phyloP scores from a whole-genome alignment of 306 rosid species.

The Begonia peltatifolia region DNA sequence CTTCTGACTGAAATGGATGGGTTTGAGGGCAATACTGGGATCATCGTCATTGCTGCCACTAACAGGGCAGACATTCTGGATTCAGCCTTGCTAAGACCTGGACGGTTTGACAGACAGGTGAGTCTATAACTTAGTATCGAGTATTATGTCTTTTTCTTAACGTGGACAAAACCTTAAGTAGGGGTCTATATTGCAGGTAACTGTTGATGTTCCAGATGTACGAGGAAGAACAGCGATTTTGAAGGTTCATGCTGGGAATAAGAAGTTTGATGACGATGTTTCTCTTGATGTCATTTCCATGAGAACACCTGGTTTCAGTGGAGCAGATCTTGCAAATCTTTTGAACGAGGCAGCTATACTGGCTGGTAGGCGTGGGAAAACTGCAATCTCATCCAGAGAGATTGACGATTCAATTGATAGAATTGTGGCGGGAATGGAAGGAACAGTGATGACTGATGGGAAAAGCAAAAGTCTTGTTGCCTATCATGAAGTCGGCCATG shows the following conservation, averaged over 20 bases:
- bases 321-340: slow-evolving; percentile 70
- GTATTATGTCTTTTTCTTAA: background rate
- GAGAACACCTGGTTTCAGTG: slow-evolving; percentile 66
- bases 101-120: slow-evolving; percentile 78
- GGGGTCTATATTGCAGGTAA: slow-evolving; percentile 25
- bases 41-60: slow-evolving; percentile 63
- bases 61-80: slow-evolving; percentile 74
- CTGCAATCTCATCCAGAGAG: slow-evolving; percentile 40
- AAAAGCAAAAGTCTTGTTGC: slow-evolving; percentile 63
- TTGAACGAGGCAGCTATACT: slow-evolving; percentile 79
- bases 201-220: slow-evolving; percentile 54
- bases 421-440: slow-evolving; percentile 77
- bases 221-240: slow-evolving; percentile 69
- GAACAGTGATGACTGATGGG: slow-evolving; percentile 71
- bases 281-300: slow-evolving; percentile 44
- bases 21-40: slow-evolving; percentile 49
- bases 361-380: slow-evolving; percentile 59
- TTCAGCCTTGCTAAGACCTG: slow-evolving; percentile 63
- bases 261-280: slow-evolving; percentile 51
- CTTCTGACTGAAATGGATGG: slow-evolving; percentile 84
- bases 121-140: background rate
- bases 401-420: slow-evolving; percentile 60
- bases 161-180: background rate
- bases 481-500: slow-evolving; percentile 79
- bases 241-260: slow-evolving; percentile 60